These are phyloP conservation scores for Saitoella complicata DNA, from an alignment of 805 yeast species.

Conservation along the genomic window DNA sequence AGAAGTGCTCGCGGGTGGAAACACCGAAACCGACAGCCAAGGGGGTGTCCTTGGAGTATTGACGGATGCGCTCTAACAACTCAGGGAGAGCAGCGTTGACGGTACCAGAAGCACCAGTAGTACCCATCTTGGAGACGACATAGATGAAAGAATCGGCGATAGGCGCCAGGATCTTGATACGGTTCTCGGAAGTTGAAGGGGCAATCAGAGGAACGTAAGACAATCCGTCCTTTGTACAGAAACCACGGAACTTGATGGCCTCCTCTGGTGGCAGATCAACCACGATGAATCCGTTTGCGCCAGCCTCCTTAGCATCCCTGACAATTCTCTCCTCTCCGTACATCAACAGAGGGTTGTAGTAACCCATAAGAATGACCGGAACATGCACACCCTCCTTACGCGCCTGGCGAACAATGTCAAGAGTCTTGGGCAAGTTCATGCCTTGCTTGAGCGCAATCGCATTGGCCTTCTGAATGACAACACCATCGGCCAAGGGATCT, in stretches of 20 bases:
- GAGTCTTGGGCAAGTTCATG: constrained; percentile 48
- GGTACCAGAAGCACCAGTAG: constrained; percentile 73
- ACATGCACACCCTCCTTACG: constrained; percentile 69
- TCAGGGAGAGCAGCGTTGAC: constrained; percentile 48
- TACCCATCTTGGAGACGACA: constrained; percentile 95
- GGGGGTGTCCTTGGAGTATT: constrained; percentile 59
- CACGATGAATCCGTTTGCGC: constrained; percentile 87
- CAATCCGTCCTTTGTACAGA: constrained; percentile 45
- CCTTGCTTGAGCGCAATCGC: constrained; percentile 66
- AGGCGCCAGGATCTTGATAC: constrained; percentile 58
- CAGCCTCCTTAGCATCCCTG: constrained; percentile 64
- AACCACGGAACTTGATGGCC: constrained; percentile 69
- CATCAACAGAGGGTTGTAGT: constrained; percentile 81
- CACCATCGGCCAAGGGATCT: constrained; percentile 98
- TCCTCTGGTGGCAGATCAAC: constrained; percentile 98
- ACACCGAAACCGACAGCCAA: constrained; percentile 97
- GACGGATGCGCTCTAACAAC: constrained; percentile 60
- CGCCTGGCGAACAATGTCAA: constrained; percentile 60
- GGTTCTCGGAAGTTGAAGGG: constrained; percentile 86
- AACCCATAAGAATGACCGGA: constrained; percentile 92
- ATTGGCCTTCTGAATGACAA: constrained; percentile 85
- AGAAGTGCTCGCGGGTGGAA: constrained; percentile 78
- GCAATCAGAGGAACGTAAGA: constrained; percentile 90
- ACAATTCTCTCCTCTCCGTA: constrained; percentile 81
- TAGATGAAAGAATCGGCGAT: constrained; percentile 93